Base-by-base conservation (phyloP, 345 rosid species). In the Eucalyptus pauciflora region DNA sequence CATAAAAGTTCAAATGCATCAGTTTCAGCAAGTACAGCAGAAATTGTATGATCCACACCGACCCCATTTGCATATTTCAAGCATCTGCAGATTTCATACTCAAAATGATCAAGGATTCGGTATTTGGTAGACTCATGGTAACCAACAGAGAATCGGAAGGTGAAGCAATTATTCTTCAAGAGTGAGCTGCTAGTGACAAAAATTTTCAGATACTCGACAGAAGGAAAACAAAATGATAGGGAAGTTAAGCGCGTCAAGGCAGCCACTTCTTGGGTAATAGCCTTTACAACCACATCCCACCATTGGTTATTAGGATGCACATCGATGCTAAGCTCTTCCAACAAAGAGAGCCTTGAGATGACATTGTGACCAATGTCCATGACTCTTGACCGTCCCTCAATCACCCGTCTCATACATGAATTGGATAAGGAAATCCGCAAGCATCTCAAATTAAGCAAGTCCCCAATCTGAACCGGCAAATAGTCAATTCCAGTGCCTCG, bases 281-380 rank as follows among this genome's bases (percentile, higher is more conserved):
- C 85, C 85, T 67, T 86, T 16, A 80, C 87, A 88, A 88, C 89
- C 37, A 87, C 88, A 50, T 79, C 50, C 86, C 88, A 54, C 89
- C 88, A 91, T n/a, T 76, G 87, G 85, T 89, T 88, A 43, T 88
- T 25, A 71, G 89, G 86, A 58, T 49, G 56, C 62, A 91, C 92
- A 86, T 91, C 91, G 8, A 91, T 89, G 81, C 60, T 60, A 14
- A 91, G 90, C 88, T 91, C 93, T 89, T 92, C 92, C 89, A 92
- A 88, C 46, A 49, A 89, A 37, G 48, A 18, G 56, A 92, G 91
- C n/a, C 89, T 87, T 13, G 93, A 92, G 81, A 92, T 88, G 31
- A 90, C 89, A n/a, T 85, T 86, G 27, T 43, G 88, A 79, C 56
- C 37, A 41, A 86, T 87, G 52, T 76, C 43, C 56, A 20, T 62